Evolutionary conservation across 371 early-diverging fungal species (phyloP).

Genomic region (Mucor plumbeus): DNA sequence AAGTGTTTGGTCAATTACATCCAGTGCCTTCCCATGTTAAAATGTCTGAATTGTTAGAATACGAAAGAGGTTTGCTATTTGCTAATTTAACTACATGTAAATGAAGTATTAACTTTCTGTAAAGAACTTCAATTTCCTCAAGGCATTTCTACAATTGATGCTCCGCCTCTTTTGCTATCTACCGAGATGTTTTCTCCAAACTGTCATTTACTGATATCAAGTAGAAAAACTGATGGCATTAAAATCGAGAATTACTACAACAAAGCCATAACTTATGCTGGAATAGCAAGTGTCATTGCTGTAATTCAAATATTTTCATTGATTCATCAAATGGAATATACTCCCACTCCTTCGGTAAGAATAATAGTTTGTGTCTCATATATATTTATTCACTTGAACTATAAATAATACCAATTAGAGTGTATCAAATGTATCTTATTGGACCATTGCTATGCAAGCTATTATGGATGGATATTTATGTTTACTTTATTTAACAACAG

Average conservation of each 20-base stretch:
- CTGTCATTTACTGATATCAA: conserved; percentile 54
- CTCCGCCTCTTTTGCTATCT: conserved; percentile 56
- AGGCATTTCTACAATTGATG: conserved; percentile 55
- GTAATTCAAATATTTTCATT: conserved; percentile 64
- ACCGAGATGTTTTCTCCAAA: conserved; percentile 64
- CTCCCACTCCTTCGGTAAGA: conserved; percentile 75
- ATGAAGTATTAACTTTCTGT: neutral
- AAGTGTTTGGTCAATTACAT: conserved; percentile 62
- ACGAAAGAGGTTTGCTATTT: conserved; percentile 53
- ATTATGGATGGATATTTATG: conserved; percentile 75
- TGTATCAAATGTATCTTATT: conserved; percentile 78
- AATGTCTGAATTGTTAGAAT: conserved; percentile 52
- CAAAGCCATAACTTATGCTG: conserved; percentile 63
- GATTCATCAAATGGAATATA: conserved; percentile 76
- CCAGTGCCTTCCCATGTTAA: conserved; percentile 52
- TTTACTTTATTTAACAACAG: conserved; percentile 67
- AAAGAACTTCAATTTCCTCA: conserved; percentile 58
- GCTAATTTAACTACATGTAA: neutral
- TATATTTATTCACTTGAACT: neutral
- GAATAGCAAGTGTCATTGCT: conserved; percentile 55
- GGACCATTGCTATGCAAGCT: conserved; percentile 73
- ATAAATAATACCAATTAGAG: conserved; percentile 32
- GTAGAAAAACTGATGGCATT: conserved; percentile 53
- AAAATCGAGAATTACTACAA: conserved; percentile 59
- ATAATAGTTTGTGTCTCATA: neutral